These are phyloP conservation scores for Microstegium vimineum DNA, from an alignment of 176 grass and related monocot species.

Conservation along the genomic window DNA sequence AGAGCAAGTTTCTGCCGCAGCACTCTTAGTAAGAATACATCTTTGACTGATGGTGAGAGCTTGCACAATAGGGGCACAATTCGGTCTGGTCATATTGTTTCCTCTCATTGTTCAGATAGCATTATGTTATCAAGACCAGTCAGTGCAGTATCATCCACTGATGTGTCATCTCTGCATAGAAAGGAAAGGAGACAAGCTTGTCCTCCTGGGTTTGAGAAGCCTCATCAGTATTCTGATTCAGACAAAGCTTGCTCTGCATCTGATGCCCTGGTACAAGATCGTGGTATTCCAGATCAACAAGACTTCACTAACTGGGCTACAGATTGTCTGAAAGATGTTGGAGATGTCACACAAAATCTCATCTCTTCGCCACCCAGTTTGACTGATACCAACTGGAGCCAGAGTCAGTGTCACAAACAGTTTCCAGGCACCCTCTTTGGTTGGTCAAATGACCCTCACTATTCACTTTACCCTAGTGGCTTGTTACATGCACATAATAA, in stretches of 20 bases:
- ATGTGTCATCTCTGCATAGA: background rate
- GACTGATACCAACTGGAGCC: background rate
- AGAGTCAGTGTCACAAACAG: background rate
- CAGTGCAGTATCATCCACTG: constrained; percentile 20
- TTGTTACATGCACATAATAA: background rate
- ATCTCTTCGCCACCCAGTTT: constrained; percentile 19
- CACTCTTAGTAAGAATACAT: constrained; percentile 11
- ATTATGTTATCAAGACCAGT: constrained; percentile 18
- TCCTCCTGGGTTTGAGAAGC: constrained; percentile 42
- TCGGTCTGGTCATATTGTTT: background rate
- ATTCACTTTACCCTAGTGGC: constrained; percentile 28
- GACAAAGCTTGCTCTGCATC: constrained; percentile 20
- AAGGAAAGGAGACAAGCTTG: constrained; percentile 27
- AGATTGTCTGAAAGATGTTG: constrained; percentile 37
- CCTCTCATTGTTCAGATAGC: constrained; percentile 10
- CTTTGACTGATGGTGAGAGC: background rate
- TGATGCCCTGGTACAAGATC: constrained; percentile 11
- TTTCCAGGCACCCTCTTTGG: constrained; percentile 14
- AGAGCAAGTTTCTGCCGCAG: constrained; percentile 7
- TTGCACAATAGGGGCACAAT: constrained; percentile 1
- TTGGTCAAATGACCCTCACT: constrained; percentile 11
- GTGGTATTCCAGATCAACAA: constrained; percentile 18
- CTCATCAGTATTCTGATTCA: constrained; percentile 15
- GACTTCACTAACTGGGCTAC: constrained; percentile 31
- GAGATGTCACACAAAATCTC: constrained; percentile 15